Evolutionary conservation across 495 filamentous ascomycete species (phyloP).

Genomic region (Lindgomyces ingoldianus): DNA sequence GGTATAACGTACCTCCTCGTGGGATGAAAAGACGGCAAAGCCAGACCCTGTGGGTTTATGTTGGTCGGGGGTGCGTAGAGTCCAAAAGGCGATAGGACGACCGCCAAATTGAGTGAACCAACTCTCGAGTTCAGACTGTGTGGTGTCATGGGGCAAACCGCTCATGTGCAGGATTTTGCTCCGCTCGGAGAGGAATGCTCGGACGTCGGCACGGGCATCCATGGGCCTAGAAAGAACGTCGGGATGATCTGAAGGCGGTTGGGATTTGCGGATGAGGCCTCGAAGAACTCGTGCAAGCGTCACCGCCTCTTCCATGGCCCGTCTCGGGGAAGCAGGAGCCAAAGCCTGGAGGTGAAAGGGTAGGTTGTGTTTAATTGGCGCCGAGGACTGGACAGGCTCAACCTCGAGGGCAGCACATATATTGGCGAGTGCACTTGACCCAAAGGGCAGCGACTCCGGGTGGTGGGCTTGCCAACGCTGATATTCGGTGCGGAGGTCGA

Average conservation of each 20-base stretch:
- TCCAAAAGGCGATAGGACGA: constrained; percentile 99
- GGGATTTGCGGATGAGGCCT: constrained; percentile 91
- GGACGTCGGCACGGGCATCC: constrained; percentile 96
- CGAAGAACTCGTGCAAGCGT: constrained; percentile 89
- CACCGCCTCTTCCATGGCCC: constrained; percentile 96
- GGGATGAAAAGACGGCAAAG: constrained; percentile 97
- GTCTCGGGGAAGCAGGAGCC: constrained; percentile 92
- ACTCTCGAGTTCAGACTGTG: constrained; percentile 95
- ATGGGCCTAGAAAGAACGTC: constrained; percentile 92
- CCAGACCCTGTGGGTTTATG: constrained; percentile 97
- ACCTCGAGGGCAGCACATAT: constrained; percentile 98
- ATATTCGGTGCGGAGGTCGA: constrained; percentile 95
- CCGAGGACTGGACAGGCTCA: constrained; percentile 92
- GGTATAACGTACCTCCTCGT: constrained; percentile 82
- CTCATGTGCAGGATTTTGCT: constrained; percentile 98
- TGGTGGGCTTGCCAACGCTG: constrained; percentile 98
- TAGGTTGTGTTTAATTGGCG: constrained; percentile 97
- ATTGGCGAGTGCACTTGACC: constrained; percentile 89
- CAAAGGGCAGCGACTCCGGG: constrained; percentile 94
- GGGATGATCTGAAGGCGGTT: constrained; percentile 87
- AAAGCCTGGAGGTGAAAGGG: constrained; percentile 97
- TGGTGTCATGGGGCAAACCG: constrained; percentile 95
- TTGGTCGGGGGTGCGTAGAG: constrained; percentile 93
- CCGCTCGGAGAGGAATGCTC: constrained; percentile 88
- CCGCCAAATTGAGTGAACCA: constrained; percentile 99